phyloP scores from a whole-genome alignment of 257 asterid species.

The Lithospermum erythrorhizon region DNA sequence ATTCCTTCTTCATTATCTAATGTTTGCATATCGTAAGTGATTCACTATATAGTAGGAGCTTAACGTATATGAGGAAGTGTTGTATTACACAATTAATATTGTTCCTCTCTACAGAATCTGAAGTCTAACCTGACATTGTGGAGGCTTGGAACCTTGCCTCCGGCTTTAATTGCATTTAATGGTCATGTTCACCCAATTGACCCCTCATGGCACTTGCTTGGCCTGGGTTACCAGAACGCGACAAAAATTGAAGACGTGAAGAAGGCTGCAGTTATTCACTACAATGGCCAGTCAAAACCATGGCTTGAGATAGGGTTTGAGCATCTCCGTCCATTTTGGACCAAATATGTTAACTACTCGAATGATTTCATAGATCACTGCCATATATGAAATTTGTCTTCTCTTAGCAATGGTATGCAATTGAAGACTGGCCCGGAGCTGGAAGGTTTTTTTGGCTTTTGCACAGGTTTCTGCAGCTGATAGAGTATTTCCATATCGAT shows the following conservation, averaged over 20 bases:
- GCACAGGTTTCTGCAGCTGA: constrained; percentile 22
- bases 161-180: constrained; percentile 93
- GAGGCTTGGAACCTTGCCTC: constrained; percentile 99
- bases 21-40: no score
- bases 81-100: background rate
- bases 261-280: constrained; percentile 93
- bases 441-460: constrained; percentile 13
- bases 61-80: background rate
- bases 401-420: constrained; percentile 3
- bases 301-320: constrained; percentile 98
- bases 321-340: constrained; percentile 98
- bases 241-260: constrained; percentile 62
- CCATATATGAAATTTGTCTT: constrained; percentile 76
- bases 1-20: no score
- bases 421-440: constrained; percentile 15
- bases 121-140: constrained; percentile 84
- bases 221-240: constrained; percentile 88
- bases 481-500: constrained; percentile 22
- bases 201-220: constrained; percentile 98
- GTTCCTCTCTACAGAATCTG: constrained; percentile 59
- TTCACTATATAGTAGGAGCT: no score
- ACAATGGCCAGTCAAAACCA: constrained; percentile 95
- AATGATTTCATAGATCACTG: constrained; percentile 77
- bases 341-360: constrained; percentile 85
- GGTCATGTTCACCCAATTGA: constrained; percentile 86